Evolutionary conservation across 495 filamentous ascomycete genomes (phyloP).

Genomic region (Letharia columbiana): DNA sequence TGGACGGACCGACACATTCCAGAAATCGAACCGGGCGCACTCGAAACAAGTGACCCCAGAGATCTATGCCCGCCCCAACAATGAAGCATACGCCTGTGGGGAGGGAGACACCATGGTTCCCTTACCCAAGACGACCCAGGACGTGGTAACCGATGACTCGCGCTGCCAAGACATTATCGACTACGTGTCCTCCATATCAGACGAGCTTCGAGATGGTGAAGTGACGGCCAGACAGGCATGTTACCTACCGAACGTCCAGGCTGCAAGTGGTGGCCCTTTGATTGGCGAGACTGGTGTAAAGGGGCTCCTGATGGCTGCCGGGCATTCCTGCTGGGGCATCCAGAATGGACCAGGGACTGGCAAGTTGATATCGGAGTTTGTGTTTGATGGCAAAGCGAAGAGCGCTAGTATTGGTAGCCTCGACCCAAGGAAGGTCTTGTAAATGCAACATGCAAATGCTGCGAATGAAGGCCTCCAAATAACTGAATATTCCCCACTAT

Average conservation of each 20-base stretch:
- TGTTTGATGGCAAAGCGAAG: conserved; percentile 69
- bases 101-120: conserved; percentile 73
- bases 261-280: conserved; percentile 60
- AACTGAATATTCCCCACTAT: neutral
- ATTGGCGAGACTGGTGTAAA: conserved; percentile 67
- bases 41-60: conserved; percentile 67
- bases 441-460: conserved; percentile 10
- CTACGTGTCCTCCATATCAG: conserved; percentile 68
- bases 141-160: conserved; percentile 64
- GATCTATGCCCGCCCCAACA: conserved; percentile 83
- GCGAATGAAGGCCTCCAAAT: neutral
- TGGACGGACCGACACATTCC: conserved; percentile 31
- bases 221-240: conserved; percentile 82
- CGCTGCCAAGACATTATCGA: conserved; percentile 85
- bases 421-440: conserved; percentile 55
- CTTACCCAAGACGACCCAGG: conserved; percentile 65
- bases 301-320: conserved; percentile 75
- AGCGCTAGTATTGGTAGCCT: conserved; percentile 65
- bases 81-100: conserved; percentile 89
- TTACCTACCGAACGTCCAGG: conserved; percentile 73
- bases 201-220: conserved; percentile 65
- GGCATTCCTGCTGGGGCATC: conserved; percentile 91
- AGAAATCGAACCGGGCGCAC: conserved; percentile 46
- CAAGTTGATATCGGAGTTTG: conserved; percentile 75
- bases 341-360: conserved; percentile 93